Evolutionary conservation across 2,329 filamentous ascomycete species (phyloP).

Genomic region (Aspergillus terreus): DNA sequence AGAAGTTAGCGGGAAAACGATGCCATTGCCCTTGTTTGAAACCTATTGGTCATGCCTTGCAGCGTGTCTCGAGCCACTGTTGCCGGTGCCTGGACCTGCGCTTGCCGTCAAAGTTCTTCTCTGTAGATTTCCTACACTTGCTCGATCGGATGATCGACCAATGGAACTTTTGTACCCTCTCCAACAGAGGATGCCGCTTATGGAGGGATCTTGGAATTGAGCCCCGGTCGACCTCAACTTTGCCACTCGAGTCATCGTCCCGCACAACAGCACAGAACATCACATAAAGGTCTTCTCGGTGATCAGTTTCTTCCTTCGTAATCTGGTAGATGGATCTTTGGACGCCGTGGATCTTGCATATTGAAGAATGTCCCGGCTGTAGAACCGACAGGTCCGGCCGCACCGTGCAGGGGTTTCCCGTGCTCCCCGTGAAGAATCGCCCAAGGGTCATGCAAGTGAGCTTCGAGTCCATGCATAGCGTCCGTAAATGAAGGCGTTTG

Average conservation of each 20-base stretch:
- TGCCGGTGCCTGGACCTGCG: neutral
- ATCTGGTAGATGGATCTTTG: neutral
- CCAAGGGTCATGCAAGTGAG: neutral
- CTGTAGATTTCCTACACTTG: neutral
- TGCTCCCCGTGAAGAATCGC: slow-evolving; percentile 4
- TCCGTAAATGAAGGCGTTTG: neutral
- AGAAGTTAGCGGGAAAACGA: neutral
- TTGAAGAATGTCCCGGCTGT: slow-evolving; percentile 7
- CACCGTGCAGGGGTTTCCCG: slow-evolving; percentile 3
- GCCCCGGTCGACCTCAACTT: too few species aligned
- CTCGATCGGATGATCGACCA: neutral
- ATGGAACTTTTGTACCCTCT: too few species aligned
- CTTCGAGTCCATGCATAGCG: neutral
- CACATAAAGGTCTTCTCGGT: neutral
- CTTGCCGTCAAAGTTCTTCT: neutral
- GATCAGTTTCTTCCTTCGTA: neutral
- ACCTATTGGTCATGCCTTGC: slow-evolving; percentile 17
- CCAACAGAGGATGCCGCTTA: too few species aligned
- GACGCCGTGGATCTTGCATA: neutral
- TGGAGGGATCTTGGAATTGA: too few species aligned
- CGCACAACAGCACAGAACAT: too few species aligned
- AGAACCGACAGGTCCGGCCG: neutral
- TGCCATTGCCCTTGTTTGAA: slow-evolving; percentile 14
- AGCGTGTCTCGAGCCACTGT: slow-evolving; percentile 3
- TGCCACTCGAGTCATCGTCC: too few species aligned